Percentiles rank a stretch among this genome's conserved stretches.
Evolutionary conservation across 305 asterid genomes (phyloP).

Genomic region (Vinca major): DNA sequence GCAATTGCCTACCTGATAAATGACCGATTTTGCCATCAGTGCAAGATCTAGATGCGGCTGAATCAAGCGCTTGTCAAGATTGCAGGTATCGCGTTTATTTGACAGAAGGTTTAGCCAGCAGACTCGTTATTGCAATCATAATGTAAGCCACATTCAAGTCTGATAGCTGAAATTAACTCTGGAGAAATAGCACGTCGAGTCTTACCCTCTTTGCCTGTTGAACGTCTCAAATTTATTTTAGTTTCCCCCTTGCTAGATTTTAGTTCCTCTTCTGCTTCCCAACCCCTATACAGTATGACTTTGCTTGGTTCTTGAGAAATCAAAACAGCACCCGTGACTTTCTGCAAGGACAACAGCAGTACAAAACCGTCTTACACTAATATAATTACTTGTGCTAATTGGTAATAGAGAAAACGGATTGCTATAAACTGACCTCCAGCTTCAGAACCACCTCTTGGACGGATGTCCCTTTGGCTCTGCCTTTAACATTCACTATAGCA

Average conservation of each 20-base stretch:
- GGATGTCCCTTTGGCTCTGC: constrained; percentile 94
- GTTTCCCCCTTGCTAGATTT: constrained; percentile 19
- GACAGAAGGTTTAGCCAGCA: background rate
- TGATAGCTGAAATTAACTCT: constrained; percentile 75
- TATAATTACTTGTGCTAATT: background rate
- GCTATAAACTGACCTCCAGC: constrained; percentile 53
- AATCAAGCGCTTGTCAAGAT: background rate
- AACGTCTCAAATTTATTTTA: constrained; percentile 10
- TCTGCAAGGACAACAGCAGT: constrained; percentile 36
- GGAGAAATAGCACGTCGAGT: constrained; percentile 38
- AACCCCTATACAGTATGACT: constrained; percentile 87
- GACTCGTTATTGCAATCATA: constrained; percentile 17
- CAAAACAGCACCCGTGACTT: constrained; percentile 75
- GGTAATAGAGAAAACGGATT: background rate
- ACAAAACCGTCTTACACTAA: background rate
- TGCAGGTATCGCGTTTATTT: background rate
- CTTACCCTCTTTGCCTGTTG: constrained; percentile 20
- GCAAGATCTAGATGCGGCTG: background rate
- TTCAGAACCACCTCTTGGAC: constrained; percentile 70
- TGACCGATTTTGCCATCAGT: background rate
- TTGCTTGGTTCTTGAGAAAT: constrained; percentile 95
- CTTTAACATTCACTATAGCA: constrained; percentile 82
- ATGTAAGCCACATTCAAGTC: constrained; percentile 61
- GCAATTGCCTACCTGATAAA: background rate
- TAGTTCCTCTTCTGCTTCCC: constrained; percentile 45